A percentile compares a stretch with the other conserved stretches of the same genome.
Conservation (phyloP, 768 basidiomycete genomes). For the Trametopsis cervina region DNA sequence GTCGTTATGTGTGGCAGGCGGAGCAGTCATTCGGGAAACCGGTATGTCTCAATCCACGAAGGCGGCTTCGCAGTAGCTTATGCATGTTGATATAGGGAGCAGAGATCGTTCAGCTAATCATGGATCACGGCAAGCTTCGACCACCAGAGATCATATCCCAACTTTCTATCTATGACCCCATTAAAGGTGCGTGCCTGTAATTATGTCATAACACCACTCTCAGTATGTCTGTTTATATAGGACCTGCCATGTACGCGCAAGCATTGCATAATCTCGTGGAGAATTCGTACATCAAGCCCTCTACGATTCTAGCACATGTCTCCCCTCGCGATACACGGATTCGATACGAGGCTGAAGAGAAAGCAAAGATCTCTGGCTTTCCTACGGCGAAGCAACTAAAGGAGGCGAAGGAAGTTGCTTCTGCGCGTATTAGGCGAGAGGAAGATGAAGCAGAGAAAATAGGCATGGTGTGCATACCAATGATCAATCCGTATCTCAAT, state of each 20-base stretch:
- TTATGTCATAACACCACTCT: background rate
- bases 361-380: constrained; percentile 63
- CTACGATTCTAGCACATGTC: constrained; percentile 68
- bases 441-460: constrained; percentile 69
- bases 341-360: constrained; percentile 75
- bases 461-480: constrained; percentile 50
- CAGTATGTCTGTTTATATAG: constrained; percentile 18
- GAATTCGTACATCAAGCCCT: constrained; percentile 69
- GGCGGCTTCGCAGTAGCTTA: constrained; percentile 1
- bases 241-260: constrained; percentile 43
- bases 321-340: constrained; percentile 80
- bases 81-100: constrained; percentile 47
- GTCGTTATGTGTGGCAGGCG: constrained; percentile 71
- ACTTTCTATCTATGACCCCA: constrained; percentile 40
- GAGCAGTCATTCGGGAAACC: constrained; percentile 61
- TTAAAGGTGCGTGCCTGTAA: constrained; percentile 22
- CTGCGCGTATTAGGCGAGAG: constrained; percentile 55
- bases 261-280: constrained; percentile 67
- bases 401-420: constrained; percentile 61
- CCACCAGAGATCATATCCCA: constrained; percentile 59
- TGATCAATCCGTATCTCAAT: background rate
- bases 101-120: constrained; percentile 66
- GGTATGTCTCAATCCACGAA: constrained; percentile 39
- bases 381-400: constrained; percentile 77
- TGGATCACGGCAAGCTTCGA: constrained; percentile 84